Conservation (phyloP, 129 eudicot species). For the Helianthus tuberosus region DNA sequence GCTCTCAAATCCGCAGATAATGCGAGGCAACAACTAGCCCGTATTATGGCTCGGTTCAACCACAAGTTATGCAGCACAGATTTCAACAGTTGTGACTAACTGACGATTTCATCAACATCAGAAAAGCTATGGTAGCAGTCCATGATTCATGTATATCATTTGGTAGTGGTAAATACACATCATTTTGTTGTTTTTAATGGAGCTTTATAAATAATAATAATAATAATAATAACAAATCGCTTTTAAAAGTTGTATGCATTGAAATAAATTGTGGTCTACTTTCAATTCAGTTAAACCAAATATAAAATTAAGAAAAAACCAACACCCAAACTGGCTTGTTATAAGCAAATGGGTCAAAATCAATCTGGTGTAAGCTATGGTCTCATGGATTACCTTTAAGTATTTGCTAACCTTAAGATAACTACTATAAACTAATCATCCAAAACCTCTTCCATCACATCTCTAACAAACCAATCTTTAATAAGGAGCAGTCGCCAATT, state of each 20-base stretch:
- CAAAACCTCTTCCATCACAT: neutral
- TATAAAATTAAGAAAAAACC: too few species aligned
- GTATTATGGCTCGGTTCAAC: slow-evolving; percentile 84
- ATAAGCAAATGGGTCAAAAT: neutral
- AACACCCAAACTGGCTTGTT: neutral
- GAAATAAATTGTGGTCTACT: too few species aligned
- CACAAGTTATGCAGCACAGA: slow-evolving; percentile 86
- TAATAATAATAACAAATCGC: too few species aligned
- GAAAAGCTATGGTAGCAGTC: slow-evolving; percentile 91
- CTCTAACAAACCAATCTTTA: slow-evolving; percentile 1
- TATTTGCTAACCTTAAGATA: neutral
- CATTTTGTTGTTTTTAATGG: too few species aligned
- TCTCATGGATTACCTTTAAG: neutral
- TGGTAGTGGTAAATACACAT: too few species aligned
- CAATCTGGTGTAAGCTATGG: neutral
- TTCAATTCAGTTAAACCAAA: too few species aligned
- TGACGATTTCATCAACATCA: slow-evolving; percentile 69
- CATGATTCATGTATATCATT: too few species aligned
- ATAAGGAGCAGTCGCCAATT: slow-evolving; percentile 38
- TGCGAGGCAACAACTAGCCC: slow-evolving; percentile 88
- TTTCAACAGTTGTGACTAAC: slow-evolving; percentile 85
- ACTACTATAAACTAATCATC: neutral
- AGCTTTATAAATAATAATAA: too few species aligned
- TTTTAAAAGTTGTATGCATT: too few species aligned
- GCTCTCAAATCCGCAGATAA: slow-evolving; percentile 94